phyloP scores from a whole-genome alignment of 495 filamentous ascomycete species.

The Neurospora sp. region DNA sequence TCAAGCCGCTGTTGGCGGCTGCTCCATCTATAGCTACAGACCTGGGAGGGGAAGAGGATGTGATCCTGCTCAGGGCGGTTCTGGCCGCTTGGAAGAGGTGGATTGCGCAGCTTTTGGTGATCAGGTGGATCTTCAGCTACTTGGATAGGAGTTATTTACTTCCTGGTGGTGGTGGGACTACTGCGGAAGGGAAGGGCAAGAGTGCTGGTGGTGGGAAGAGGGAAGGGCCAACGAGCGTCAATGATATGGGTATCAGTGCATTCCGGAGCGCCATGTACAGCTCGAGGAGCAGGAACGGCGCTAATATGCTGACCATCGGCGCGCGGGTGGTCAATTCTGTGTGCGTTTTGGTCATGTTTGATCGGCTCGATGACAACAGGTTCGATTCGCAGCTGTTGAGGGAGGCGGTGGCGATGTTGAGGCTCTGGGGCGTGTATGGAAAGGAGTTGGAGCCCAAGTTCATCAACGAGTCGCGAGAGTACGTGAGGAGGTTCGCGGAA shows the following conservation, averaged over 20 bases:
- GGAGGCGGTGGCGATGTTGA: conserved; percentile 68
- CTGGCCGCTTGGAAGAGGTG: conserved; percentile 67
- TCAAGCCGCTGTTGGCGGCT: conserved; percentile 36
- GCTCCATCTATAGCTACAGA: background rate
- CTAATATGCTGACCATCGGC: conserved; percentile 34
- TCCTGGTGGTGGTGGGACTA: background rate
- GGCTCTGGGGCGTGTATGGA: conserved; percentile 68
- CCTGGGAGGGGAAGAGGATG: conserved; percentile 40
- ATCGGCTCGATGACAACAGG: conserved; percentile 44
- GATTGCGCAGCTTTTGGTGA: conserved; percentile 63
- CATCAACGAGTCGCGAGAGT: conserved; percentile 52
- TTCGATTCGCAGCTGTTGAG: conserved; percentile 50
- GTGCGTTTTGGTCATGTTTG: conserved; percentile 63
- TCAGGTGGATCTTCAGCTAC: conserved; percentile 84
- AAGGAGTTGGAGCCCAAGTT: conserved; percentile 71
- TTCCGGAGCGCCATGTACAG: conserved; percentile 51
- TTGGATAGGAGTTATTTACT: conserved; percentile 84
- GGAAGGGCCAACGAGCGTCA: conserved; percentile 23
- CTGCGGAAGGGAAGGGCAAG: conserved; percentile 19
- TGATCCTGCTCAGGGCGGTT: conserved; percentile 55
- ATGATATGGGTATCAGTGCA: conserved; percentile 46
- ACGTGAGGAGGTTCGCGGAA: conserved; percentile 55
- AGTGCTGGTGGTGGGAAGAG: conserved; percentile 33
- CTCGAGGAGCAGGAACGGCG: conserved; percentile 39
- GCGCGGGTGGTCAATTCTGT: conserved; percentile 55